phyloP scores from a whole-genome alignment of 148 eudicot genomes.

The Gaultheria prostrata region DNA sequence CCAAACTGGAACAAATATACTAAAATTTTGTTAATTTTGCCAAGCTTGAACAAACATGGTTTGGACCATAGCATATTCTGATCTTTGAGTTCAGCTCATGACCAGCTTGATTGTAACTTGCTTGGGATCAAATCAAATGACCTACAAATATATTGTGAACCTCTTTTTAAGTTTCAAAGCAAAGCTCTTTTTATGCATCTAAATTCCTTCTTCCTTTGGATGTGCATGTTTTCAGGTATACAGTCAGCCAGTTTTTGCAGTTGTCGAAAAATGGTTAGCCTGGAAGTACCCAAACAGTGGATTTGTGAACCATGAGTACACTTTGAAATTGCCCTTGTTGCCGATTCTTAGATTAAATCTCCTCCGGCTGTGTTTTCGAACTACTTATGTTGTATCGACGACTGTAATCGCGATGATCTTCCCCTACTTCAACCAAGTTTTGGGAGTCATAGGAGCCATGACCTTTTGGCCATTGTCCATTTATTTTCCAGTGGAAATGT shows the following conservation, averaged over 20 bases:
- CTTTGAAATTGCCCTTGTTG: conserved; percentile 24
- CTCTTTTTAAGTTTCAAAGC: no score
- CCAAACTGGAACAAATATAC: background rate
- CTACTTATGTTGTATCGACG: conserved; percentile 41
- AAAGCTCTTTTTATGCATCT: no score
- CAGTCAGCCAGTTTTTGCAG: conserved; percentile 61
- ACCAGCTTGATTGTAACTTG: background rate
- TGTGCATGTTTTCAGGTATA: conserved; percentile 40
- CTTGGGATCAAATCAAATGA: no score
- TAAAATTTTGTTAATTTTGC: background rate
- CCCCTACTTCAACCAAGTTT: conserved; percentile 62
- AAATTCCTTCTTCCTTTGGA: background rate
- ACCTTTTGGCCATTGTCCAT: conserved; percentile 60
- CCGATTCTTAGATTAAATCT: conserved; percentile 35
- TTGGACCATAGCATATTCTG: background rate
- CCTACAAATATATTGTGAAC: no score
- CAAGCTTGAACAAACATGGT: background rate
- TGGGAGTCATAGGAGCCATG: conserved; percentile 58
- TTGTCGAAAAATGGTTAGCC: conserved; percentile 34
- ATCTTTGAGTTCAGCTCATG: background rate
- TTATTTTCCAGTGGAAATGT: conserved; percentile 60
- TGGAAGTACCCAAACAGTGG: conserved; percentile 34
- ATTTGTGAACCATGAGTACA: conserved; percentile 27
- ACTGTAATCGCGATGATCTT: conserved; percentile 45
- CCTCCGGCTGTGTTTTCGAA: conserved; percentile 48